Conservation (phyloP, 257 asterid species). For the Solanum megistacrolobum region DNA sequence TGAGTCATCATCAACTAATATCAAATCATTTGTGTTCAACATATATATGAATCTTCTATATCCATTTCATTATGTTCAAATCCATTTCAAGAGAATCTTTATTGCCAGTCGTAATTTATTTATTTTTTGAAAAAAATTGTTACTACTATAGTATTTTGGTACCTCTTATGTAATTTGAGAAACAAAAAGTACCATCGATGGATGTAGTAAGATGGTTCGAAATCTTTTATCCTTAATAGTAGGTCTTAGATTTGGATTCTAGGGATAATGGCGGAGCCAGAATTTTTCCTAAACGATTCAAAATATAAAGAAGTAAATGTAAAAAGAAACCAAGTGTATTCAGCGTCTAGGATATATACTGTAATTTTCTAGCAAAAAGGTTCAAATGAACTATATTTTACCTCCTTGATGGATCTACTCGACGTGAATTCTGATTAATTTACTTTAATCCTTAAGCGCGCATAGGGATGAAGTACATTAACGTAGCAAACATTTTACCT, state of each 20-base stretch:
- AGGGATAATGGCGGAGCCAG: neutral
- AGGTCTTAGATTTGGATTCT: neutral
- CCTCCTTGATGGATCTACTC: neutral
- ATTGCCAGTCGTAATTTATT: too few species aligned
- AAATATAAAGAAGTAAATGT: neutral
- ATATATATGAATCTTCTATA: neutral
- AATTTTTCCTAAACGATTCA: neutral
- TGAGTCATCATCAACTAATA: neutral
- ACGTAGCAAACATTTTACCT: neutral
- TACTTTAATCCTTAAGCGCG: neutral
- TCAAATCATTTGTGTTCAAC: neutral
- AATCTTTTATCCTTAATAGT: neutral
- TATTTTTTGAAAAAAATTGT: neutral
- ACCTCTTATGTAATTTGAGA: neutral
- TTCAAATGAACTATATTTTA: neutral
- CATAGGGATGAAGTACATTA: neutral
- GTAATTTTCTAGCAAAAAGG: neutral
- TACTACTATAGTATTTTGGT: neutral
- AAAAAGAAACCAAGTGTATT: neutral
- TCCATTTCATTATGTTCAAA: neutral
- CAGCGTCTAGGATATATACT: neutral
- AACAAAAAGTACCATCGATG: neutral
- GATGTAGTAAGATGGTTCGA: neutral
- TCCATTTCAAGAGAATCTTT: neutral
- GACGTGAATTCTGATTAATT: neutral